Evolutionary conservation across 257 asterid species (phyloP).

Genomic region (Lycium ferocissimum): DNA sequence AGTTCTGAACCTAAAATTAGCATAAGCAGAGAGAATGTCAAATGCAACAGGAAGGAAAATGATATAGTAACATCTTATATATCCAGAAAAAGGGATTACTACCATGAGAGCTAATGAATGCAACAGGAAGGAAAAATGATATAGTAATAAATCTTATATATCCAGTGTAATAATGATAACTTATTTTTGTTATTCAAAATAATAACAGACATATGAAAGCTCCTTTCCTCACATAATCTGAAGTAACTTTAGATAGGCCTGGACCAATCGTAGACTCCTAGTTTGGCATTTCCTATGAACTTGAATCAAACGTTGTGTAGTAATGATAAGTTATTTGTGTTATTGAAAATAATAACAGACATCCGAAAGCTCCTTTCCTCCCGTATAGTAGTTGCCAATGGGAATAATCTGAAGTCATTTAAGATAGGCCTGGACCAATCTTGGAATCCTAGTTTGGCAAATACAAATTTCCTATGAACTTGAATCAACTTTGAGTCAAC

Average conservation of each 20-base stretch:
- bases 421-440: not conserved
- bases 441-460: not conserved
- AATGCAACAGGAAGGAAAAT: slow-evolving; percentile 23
- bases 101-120: not conserved
- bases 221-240: no score
- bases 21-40: not conserved
- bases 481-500: slow-evolving; percentile 1
- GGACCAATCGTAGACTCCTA: no score
- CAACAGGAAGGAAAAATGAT: no score
- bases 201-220: no score
- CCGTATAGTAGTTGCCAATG: not conserved
- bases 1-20: not conserved
- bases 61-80: not conserved
- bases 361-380: not conserved
- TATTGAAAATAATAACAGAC: not conserved
- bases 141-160: no score
- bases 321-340: not conserved
- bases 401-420: not conserved
- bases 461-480: not conserved
- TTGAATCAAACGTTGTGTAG: not conserved
- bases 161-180: no score
- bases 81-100: not conserved
- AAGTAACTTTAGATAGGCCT: no score
- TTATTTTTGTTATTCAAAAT: no score
- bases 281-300: no score